phyloP scores from a whole-genome alignment of 1,284 basidiomycete species.

The Rhodotorula sp. region DNA sequence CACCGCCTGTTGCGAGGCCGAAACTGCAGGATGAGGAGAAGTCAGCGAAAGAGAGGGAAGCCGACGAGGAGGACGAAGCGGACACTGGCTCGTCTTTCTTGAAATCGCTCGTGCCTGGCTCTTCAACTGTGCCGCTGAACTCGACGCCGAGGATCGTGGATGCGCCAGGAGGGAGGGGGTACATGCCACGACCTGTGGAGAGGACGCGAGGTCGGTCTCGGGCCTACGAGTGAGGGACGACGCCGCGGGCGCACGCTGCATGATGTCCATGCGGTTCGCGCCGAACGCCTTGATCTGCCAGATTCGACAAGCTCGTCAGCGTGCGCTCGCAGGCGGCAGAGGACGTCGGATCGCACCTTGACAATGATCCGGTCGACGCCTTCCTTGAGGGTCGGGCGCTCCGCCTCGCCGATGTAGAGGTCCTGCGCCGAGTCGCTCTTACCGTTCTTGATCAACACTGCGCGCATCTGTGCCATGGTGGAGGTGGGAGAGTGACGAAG shows the following conservation, averaged over 20 bases:
- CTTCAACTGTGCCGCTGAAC: slow-evolving; percentile 71
- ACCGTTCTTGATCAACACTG: slow-evolving; percentile 37
- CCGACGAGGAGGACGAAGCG: background rate
- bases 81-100: slow-evolving; percentile 74
- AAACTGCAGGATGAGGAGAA: slow-evolving; percentile 49
- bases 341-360: slow-evolving; percentile 21
- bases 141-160: slow-evolving; percentile 84
- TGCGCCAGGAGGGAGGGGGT: slow-evolving; percentile 74
- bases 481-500: background rate
- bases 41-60: background rate
- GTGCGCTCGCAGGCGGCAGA: too few relatives aligned
- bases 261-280: slow-evolving; percentile 77
- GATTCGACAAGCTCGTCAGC: background rate
- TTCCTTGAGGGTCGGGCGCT: slow-evolving; percentile 29
- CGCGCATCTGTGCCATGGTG: slow-evolving; percentile 18
- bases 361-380: slow-evolving; percentile 39
- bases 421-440: slow-evolving; percentile 32
- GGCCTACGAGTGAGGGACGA: background rate
- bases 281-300: slow-evolving; percentile 67
- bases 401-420: slow-evolving; percentile 38
- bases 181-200: slow-evolving; percentile 47
- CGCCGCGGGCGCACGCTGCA: slow-evolving; percentile 47
- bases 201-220: too few relatives aligned
- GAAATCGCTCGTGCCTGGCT: slow-evolving; percentile 63
- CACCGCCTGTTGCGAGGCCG: slow-evolving; percentile 73